Conservation (phyloP, 2,329 filamentous ascomycete species). For the Pestalotiopsis sp. region DNA sequence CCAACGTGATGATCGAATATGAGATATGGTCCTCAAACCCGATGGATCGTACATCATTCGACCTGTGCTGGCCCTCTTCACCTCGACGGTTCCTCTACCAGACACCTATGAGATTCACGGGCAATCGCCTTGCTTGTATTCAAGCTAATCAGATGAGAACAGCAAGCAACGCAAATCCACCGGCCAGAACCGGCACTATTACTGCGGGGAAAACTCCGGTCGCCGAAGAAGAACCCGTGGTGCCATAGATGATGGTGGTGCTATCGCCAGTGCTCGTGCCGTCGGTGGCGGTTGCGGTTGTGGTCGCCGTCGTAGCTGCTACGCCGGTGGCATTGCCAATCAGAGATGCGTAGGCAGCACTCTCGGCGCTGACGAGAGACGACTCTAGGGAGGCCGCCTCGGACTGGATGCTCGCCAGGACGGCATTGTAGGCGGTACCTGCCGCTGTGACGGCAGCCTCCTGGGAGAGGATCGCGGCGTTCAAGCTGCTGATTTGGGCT, state of each 20-base stretch:
- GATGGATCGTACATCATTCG: too few relatives aligned
- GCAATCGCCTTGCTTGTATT: too few relatives aligned
- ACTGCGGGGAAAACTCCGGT: background rate
- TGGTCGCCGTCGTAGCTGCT: background rate
- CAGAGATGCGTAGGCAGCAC: background rate
- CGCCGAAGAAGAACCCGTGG: background rate
- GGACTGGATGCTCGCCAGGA: slow-evolving; percentile 2
- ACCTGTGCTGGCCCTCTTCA: too few relatives aligned
- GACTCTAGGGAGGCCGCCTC: slow-evolving; percentile 1
- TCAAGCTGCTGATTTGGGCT: slow-evolving; percentile 2
- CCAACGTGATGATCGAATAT: background rate
- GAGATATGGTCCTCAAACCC: too few relatives aligned
- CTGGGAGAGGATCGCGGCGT: background rate
- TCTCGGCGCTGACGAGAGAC: background rate
- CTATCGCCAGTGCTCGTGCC: background rate
- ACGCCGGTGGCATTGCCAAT: background rate
- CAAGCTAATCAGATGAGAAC: background rate
- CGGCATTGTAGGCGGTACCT: background rate
- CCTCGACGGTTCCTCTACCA: background rate
- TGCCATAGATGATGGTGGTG: background rate
- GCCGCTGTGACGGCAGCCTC: background rate
- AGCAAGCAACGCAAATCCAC: background rate
- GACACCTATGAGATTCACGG: background rate
- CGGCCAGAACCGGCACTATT: background rate
- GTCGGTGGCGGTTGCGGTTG: background rate